phyloP scores from a whole-genome alignment of 768 basidiomycete species.

The Psilocybe subaeruginosa region DNA sequence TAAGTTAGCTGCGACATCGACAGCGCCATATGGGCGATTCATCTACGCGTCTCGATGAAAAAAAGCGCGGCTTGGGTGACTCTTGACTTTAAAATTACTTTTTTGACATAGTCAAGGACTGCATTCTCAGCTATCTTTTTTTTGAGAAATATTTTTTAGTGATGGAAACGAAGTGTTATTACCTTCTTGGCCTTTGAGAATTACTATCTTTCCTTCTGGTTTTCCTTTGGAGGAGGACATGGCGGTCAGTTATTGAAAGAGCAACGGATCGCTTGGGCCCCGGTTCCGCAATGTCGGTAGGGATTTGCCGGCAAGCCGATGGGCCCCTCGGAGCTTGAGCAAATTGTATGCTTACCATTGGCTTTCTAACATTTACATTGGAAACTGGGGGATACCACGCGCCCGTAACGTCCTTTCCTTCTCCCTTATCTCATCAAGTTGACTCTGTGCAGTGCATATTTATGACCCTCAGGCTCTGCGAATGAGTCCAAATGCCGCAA shows the following conservation, averaged over 20 bases:
- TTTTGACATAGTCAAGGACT: constrained; percentile 79
- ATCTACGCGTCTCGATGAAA: constrained; percentile 49
- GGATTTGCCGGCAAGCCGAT: constrained; percentile 16
- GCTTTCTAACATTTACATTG: constrained; percentile 16
- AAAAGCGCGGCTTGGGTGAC: background rate
- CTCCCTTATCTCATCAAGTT: constrained; percentile 1
- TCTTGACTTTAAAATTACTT: constrained; percentile 37
- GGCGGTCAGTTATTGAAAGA: background rate
- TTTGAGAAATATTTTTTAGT: background rate
- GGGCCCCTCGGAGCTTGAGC: constrained; percentile 16
- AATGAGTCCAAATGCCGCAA: constrained; percentile 65
- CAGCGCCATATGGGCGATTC: constrained; percentile 93
- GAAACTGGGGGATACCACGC: constrained; percentile 11
- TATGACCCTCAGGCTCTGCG: constrained; percentile 40
- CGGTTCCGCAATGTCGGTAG: background rate
- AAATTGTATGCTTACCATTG: constrained; percentile 14
- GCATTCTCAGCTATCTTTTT: constrained; percentile 64
- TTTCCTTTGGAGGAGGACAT: constrained; percentile 47
- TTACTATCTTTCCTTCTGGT: constrained; percentile 51
- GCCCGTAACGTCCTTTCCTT: background rate
- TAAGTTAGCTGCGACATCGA: constrained; percentile 89
- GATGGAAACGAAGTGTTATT: background rate
- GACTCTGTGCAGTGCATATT: constrained; percentile 23
- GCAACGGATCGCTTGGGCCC: constrained; percentile 5
- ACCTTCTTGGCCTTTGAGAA: constrained; percentile 83